Conservation (phyloP, 352 stramenopile species). For the Pythium scleroteichum region DNA sequence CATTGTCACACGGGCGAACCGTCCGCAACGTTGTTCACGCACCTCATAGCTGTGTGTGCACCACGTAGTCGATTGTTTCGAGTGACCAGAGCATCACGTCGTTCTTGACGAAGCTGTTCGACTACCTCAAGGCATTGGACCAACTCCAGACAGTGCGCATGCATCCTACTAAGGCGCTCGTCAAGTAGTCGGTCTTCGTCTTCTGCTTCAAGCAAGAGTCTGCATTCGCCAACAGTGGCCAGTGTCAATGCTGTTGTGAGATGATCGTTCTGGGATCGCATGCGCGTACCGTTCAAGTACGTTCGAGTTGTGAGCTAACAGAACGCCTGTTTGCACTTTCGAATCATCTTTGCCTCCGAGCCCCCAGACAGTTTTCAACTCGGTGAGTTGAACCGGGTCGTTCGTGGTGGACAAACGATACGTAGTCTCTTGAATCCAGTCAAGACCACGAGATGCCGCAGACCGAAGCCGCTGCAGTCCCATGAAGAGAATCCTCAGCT, state of each 20-base stretch:
- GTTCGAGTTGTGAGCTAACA: neutral
- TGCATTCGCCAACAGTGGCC: conserved; percentile 8
- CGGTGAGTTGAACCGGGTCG: conserved; percentile 42
- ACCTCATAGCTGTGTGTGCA: conserved; percentile 4
- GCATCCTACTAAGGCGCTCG: conserved; percentile 38
- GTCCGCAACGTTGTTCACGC: too few species aligned
- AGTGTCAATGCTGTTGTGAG: neutral
- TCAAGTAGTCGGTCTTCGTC: conserved; percentile 46
- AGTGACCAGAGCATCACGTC: conserved; percentile 26
- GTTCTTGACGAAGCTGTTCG: conserved; percentile 35
- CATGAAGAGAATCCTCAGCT: neutral
- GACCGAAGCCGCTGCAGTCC: conserved; percentile 43
- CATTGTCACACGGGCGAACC: too few species aligned
- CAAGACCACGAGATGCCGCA: conserved; percentile 37
- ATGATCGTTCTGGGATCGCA: too few species aligned
- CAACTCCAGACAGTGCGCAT: conserved; percentile 35
- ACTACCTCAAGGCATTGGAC: conserved; percentile 42
- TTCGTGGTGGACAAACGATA: conserved; percentile 38
- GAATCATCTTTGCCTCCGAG: conserved; percentile 19
- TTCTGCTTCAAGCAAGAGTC: conserved; percentile 42
- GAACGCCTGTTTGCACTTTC: neutral
- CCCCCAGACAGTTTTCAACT: conserved; percentile 59
- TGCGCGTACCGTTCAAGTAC: conserved; percentile 16
- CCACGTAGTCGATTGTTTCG: conserved; percentile 13
- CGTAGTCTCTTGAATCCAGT: conserved; percentile 44